phyloP scores from a whole-genome alignment of 179 eudicot species.

The Drosera spatulata region DNA sequence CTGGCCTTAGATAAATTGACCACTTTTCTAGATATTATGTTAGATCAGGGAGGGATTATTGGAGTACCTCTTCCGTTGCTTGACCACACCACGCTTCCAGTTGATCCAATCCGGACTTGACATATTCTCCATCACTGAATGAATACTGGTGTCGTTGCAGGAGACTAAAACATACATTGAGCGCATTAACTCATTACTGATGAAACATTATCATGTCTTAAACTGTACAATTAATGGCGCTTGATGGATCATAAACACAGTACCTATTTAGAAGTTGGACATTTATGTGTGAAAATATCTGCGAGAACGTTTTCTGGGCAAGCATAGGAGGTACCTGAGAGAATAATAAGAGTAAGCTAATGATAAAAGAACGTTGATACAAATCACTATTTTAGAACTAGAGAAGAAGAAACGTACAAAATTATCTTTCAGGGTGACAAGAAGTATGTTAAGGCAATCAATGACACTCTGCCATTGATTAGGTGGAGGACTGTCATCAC shows the following conservation, averaged over 20 bases:
- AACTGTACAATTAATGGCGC: background rate
- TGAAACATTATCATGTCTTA: no score
- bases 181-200: no score
- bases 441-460: slow-evolving; percentile 45
- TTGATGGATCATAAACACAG: slow-evolving; percentile 3
- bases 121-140: slow-evolving; percentile 96
- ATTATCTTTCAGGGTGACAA: slow-evolving; percentile 53
- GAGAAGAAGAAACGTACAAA: slow-evolving; percentile 31
- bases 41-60: no score
- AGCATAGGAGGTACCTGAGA: slow-evolving; percentile 71
- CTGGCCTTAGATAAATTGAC: background rate
- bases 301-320: slow-evolving; percentile 49
- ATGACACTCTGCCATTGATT: slow-evolving; percentile 44
- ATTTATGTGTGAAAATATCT: slow-evolving; percentile 58
- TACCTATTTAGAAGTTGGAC: slow-evolving; percentile 88
- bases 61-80: slow-evolving; percentile 72
- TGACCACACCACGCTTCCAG: slow-evolving; percentile 82
- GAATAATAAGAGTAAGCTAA: background rate
- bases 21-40: background rate
- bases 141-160: slow-evolving; percentile 97
- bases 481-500: slow-evolving; percentile 14
- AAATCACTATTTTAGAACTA: background rate
- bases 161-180: slow-evolving; percentile 34
- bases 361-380: background rate
- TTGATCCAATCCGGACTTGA: slow-evolving; percentile 88